Evolutionary conservation across 2,329 filamentous ascomycete species (phyloP).

Genomic region (Zymoseptoria tritici): DNA sequence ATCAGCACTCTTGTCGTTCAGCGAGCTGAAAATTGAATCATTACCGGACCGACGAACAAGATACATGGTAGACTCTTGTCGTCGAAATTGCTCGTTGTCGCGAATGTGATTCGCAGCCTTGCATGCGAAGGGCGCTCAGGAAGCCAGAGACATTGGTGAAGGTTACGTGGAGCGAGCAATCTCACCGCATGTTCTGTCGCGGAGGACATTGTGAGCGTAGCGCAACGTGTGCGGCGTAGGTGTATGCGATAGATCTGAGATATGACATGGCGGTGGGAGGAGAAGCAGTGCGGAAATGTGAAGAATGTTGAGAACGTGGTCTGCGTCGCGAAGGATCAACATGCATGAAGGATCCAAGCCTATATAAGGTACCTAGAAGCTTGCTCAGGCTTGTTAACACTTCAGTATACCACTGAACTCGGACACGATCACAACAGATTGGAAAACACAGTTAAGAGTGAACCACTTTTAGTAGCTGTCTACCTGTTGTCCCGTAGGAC

Average conservation of each 20-base stretch:
- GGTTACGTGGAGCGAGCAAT: conserved; percentile 9
- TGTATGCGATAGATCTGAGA: neutral
- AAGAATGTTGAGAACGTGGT: neutral
- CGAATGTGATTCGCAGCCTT: conserved; percentile 23
- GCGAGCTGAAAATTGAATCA: neutral
- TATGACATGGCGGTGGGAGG: neutral
- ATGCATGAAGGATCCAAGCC: neutral
- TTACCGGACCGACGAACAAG: conserved; percentile 30
- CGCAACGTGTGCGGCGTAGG: neutral
- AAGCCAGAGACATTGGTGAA: conserved; percentile 25
- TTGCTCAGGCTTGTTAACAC: neutral
- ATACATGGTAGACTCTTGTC: conserved; percentile 23
- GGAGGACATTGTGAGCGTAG: neutral
- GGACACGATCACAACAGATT: neutral
- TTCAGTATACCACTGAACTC: neutral
- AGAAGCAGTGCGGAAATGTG: neutral
- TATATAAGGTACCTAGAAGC: no score
- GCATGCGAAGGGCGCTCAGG: conserved; percentile 14
- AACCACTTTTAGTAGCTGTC: neutral
- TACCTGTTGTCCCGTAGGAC: neutral
- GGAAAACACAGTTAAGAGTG: neutral
- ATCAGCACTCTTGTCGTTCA: neutral
- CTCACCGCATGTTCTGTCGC: conserved; percentile 3
- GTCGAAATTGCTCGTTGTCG: conserved; percentile 28
- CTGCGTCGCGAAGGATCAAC: neutral